A percentile compares a stretch with the other conserved stretches of the same genome.
These are phyloP conservation scores for Acacia melanoxylon DNA, from an alignment of 306 rosid genomes.

Conservation along the genomic window DNA sequence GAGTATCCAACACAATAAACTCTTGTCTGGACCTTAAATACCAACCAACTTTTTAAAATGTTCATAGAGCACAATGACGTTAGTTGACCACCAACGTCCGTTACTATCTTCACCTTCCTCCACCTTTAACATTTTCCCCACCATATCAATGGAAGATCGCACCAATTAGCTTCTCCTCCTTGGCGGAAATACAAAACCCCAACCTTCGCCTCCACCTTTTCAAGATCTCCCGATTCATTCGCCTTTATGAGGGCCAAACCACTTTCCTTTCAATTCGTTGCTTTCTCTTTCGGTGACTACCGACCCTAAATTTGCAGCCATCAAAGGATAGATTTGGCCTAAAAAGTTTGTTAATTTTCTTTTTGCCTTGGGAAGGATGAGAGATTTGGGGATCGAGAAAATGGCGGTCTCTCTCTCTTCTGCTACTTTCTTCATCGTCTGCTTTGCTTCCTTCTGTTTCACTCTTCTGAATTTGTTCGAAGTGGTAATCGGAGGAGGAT, in stretches of 20 bases:
- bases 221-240: conserved; percentile 15
- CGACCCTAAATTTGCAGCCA: neutral
- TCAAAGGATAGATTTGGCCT: neutral
- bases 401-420: neutral
- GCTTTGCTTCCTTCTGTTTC: conserved; percentile 12
- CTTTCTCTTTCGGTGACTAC: neutral
- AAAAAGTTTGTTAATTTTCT: neutral
- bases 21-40: too few species aligned
- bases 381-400: neutral
- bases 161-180: too few species aligned
- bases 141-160: too few species aligned
- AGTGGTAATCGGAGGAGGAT: neutral
- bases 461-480: neutral
- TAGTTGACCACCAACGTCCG: too few species aligned
- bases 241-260: neutral
- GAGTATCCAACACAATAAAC: too few species aligned
- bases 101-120: too few species aligned
- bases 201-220: too few species aligned
- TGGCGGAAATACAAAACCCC: too few species aligned
- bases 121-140: too few species aligned
- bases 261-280: neutral
- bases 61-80: too few species aligned
- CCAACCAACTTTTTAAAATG: too few species aligned
- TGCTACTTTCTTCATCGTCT: conserved; percentile 12
- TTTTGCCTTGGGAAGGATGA: neutral